Evolutionary conservation across 2,329 filamentous ascomycete genomes (phyloP), one percentile per base, ranked within the genome.

Genomic region (Penicillium sp.): DNA sequence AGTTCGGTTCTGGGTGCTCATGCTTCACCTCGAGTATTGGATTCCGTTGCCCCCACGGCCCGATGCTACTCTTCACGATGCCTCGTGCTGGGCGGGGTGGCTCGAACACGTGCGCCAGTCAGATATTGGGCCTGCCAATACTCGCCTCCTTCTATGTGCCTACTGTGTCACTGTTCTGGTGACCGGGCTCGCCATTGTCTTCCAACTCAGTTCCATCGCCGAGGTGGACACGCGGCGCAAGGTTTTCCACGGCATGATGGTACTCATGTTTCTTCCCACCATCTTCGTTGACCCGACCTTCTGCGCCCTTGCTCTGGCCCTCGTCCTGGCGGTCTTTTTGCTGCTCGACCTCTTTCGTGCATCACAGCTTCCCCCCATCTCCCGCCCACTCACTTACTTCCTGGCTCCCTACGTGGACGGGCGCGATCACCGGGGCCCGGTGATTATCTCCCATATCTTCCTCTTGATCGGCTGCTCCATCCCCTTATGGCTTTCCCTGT

Each of bases 231-330:
- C 93, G 1, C 82, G 93, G 43, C 83, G 93, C 43, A 98, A 98
- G 69, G 88, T 97, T 25, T 98, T 98, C 67, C 93, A 98, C 68
- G 94, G 94, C 58, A 95, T 91, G 79, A 97, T 97, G 86, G 91
- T 97, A 6, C 83, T 83, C 47, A 96, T 98, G 88, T 84, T 98
- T 47, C 77, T 97, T 2, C 90, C 93, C 0, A 83, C 88, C 1
- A 87, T 85, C 2, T 96, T 83, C 64, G 73, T 97, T 54, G 93
- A 98, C 66, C 91, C 93, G 1, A 77, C 84, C 36, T 97, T 88
- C 67, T 83, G 84, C 43, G 82, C 86, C 1, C 75, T 98, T 9
- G 88, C 90, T 0, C 76, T 97, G n/a, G 77, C 79, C 0, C 73
- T 96, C 29, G 82, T 90, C 26, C 78, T 98, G 33, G 83, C 86